Percentiles rank a stretch among this genome's conserved stretches.
phyloP scores from a whole-genome alignment of 2,329 filamentous ascomycete species.

The Sporothrix mexicana region DNA sequence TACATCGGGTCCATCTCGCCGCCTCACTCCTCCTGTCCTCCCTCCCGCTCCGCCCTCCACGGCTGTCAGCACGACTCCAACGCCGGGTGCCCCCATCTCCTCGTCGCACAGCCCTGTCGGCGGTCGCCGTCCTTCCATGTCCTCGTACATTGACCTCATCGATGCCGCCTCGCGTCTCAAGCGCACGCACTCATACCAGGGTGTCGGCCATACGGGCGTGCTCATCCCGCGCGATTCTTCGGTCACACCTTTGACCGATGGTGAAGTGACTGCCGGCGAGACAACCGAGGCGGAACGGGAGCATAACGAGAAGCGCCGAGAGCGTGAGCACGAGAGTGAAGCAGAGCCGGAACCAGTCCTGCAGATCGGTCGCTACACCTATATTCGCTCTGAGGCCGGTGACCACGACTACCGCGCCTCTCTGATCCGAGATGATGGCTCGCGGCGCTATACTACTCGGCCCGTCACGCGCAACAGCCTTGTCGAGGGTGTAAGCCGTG shows the following conservation, averaged over 20 bases:
- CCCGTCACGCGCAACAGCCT: conserved; percentile 19
- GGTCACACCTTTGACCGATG: conserved; percentile 21
- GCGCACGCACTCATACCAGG: conserved; percentile 33
- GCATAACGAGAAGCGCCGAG: background rate
- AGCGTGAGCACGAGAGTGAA: background rate
- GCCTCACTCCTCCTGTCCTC: background rate
- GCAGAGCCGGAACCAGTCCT: conserved; percentile 37
- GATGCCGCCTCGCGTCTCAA: conserved; percentile 38
- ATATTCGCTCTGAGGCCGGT: conserved; percentile 39
- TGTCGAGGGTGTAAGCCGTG: background rate
- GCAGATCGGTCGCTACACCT: conserved; percentile 40
- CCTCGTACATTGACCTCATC: conserved; percentile 39
- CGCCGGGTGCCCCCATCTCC: background rate
- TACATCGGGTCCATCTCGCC: background rate
- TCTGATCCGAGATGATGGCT: conserved; percentile 36
- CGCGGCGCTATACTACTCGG: conserved; percentile 29
- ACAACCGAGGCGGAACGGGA: background rate
- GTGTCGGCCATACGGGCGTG: conserved; percentile 19
- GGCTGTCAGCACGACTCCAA: background rate
- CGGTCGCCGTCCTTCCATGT: conserved; percentile 26
- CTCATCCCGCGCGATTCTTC: background rate
- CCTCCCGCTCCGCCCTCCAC: conserved; percentile 1
- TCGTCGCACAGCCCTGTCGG: background rate
- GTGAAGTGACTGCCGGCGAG: conserved; percentile 2
- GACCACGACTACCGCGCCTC: conserved; percentile 34